Evolutionary conservation across 148 eudicot genomes (phyloP).

Genomic region (Pharnaceum exiguum): DNA sequence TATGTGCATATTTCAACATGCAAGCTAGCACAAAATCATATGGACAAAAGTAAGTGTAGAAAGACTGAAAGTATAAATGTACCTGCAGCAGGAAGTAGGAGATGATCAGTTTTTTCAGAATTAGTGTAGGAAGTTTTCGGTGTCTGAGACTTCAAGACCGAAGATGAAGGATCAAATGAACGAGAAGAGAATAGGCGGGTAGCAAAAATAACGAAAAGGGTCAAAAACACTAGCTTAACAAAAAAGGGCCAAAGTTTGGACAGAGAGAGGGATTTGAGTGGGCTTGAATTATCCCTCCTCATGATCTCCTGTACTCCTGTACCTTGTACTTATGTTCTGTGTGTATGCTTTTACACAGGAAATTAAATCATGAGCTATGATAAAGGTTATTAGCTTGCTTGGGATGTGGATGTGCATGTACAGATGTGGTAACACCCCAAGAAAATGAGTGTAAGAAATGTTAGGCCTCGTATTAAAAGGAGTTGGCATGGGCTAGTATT

Average conservation of each 20-base stretch:
- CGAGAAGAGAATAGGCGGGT: constrained; percentile 43
- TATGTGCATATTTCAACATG: not conserved
- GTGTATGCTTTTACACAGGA: not conserved
- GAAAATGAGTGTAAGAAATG: not conserved
- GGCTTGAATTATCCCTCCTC: constrained; percentile 19
- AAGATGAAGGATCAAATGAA: constrained; percentile 29
- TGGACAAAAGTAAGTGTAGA: not conserved
- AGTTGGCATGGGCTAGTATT: too few relatives aligned
- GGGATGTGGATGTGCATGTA: not conserved
- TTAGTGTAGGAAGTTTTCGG: constrained; percentile 10
- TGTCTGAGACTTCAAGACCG: constrained; percentile 16
- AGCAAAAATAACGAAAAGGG: constrained; percentile 46
- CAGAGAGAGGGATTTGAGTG: constrained; percentile 17
- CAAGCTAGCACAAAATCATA: not conserved
- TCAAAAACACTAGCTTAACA: constrained; percentile 40
- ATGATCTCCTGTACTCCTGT: constrained; percentile 10
- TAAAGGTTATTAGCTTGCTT: not conserved
- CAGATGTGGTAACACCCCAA: not conserved
- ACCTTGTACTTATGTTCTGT: not conserved
- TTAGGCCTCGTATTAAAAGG: too few relatives aligned
- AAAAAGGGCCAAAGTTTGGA: constrained; percentile 34
- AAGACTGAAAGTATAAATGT: not conserved
- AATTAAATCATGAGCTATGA: not conserved
- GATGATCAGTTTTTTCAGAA: constrained; percentile 15
- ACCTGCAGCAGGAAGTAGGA: constrained; percentile 24